Evolutionary conservation across 495 filamentous ascomycete species (phyloP).

Genomic region (Lophiotrema nucula): DNA sequence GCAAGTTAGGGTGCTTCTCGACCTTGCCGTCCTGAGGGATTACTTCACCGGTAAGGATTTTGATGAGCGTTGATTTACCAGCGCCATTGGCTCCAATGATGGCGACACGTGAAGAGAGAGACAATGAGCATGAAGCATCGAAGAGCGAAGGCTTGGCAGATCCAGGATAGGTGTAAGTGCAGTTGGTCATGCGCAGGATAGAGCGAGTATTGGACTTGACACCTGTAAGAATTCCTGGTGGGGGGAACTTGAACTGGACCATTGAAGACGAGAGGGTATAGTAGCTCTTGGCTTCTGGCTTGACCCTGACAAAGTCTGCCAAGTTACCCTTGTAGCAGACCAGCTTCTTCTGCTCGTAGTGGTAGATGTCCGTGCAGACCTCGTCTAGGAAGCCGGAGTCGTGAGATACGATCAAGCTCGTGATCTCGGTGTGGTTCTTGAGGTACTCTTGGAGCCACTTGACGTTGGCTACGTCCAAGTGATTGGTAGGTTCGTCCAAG

Average conservation of each 20-base stretch:
- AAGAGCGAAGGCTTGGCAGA: conserved; percentile 80
- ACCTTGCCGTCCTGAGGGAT: conserved; percentile 85
- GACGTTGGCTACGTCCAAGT: conserved; percentile 94
- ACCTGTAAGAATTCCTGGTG: conserved; percentile 88
- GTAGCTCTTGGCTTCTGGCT: conserved; percentile 97
- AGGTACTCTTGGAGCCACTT: conserved; percentile 95
- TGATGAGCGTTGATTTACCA: conserved; percentile 97
- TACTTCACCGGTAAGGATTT: conserved; percentile 92
- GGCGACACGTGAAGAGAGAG: conserved; percentile 87
- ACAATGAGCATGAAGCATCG: conserved; percentile 81
- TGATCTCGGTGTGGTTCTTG: conserved; percentile 94
- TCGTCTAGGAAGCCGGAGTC: conserved; percentile 96
- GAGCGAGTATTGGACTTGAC: conserved; percentile 91
- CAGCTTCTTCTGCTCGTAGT: conserved; percentile 98
- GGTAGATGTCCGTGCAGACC: conserved; percentile 98
- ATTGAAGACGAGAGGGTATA: conserved; percentile 91
- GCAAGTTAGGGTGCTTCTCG: conserved; percentile 97
- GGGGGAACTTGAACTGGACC: conserved; percentile 96
- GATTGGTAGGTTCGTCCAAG: conserved; percentile 98
- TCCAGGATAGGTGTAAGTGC: conserved; percentile 85
- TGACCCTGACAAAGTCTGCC: conserved; percentile 83
- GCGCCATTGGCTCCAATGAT: conserved; percentile 98
- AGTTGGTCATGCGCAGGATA: conserved; percentile 92
- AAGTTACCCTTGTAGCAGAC: conserved; percentile 94
- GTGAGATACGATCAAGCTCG: conserved; percentile 94